phyloP scores from a whole-genome alignment of 768 basidiomycete species.

The Cubamyces lactineus region DNA sequence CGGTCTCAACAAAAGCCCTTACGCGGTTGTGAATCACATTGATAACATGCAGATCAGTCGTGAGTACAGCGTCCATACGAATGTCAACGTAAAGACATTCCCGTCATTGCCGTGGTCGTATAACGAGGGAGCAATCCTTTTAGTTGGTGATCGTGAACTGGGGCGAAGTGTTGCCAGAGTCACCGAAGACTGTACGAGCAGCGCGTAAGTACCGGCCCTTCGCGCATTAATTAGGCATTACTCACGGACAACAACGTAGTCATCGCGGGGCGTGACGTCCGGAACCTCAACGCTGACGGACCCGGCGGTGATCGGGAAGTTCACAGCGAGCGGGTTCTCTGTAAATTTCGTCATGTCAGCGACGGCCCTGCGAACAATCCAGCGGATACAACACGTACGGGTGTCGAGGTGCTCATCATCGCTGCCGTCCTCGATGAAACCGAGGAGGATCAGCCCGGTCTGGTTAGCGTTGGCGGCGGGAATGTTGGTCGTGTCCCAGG shows the following conservation, averaged over 20 bases:
- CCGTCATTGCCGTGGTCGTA: too few relatives aligned
- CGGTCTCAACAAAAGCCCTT: too few relatives aligned
- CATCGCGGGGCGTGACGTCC: constrained; percentile 37
- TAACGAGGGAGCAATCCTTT: too few relatives aligned
- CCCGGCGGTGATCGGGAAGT: constrained; percentile 46
- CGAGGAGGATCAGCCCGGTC: constrained; percentile 50
- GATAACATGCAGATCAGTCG: too few relatives aligned
- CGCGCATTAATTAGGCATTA: neutral
- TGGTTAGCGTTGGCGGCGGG: constrained; percentile 40
- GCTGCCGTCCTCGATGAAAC: constrained; percentile 37
- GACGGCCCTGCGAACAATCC: too few relatives aligned
- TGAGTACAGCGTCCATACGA: too few relatives aligned
- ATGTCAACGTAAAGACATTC: too few relatives aligned
- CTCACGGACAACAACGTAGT: constrained; percentile 53
- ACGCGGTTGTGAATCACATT: too few relatives aligned
- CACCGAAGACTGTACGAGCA: constrained; percentile 45
- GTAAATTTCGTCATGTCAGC: neutral
- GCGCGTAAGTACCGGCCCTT: neutral
- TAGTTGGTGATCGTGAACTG: constrained; percentile 32
- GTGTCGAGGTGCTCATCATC: constrained; percentile 45
- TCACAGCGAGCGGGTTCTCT: constrained; percentile 49
- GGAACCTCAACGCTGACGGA: constrained; percentile 44
- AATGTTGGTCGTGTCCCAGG: constrained; percentile 47
- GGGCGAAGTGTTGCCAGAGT: constrained; percentile 45
- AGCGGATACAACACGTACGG: constrained; percentile 38